Evolutionary conservation across 768 basidiomycete species (phyloP).

Genomic region (Polyporus arcularius): DNA sequence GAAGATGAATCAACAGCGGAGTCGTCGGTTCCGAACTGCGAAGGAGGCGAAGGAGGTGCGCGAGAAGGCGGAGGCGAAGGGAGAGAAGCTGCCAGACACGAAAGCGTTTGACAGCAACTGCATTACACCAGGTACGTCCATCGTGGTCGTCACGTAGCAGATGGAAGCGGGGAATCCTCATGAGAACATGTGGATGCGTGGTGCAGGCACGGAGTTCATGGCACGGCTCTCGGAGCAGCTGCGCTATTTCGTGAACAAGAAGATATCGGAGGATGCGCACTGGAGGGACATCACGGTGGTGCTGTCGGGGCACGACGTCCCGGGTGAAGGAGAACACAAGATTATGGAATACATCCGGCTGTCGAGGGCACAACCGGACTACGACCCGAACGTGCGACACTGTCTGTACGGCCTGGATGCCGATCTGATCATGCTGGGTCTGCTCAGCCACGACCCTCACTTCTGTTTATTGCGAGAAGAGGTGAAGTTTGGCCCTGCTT

Average conservation of each 20-base stretch:
- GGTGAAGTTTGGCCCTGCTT: conserved; percentile 90
- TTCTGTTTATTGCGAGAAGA: conserved; percentile 97
- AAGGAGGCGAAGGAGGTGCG: conserved; percentile 87
- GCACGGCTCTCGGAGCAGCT: conserved; percentile 86
- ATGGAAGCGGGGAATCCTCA: not conserved
- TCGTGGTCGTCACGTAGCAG: not conserved
- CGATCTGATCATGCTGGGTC: conserved; percentile 96
- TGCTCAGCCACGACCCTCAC: conserved; percentile 97
- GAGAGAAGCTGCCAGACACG: conserved; percentile 88
- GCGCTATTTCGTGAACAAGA: conserved; percentile 96
- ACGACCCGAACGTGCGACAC: conserved; percentile 96
- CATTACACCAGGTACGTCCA: conserved; percentile 86
- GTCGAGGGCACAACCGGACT: conserved; percentile 91
- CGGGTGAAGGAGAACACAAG: conserved; percentile 99
- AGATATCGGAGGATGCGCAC: conserved; percentile 94
- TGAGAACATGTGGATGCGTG: not conserved
- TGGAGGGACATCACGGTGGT: conserved; percentile 94
- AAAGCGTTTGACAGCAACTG: conserved; percentile 99
- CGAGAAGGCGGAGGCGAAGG: conserved; percentile 85
- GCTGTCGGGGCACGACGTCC: conserved; percentile 95
- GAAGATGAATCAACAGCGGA: conserved; percentile 99
- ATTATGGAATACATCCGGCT: conserved; percentile 99
- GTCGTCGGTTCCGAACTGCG: conserved; percentile 90
- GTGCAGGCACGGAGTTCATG: conserved; percentile 94
- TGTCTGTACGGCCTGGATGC: conserved; percentile 98